Evolutionary conservation across 2,329 filamentous ascomycete genomes (phyloP), one percentile per base, ranked within the genome.

Genomic region (Pseudogymnoascus sp.): DNA sequence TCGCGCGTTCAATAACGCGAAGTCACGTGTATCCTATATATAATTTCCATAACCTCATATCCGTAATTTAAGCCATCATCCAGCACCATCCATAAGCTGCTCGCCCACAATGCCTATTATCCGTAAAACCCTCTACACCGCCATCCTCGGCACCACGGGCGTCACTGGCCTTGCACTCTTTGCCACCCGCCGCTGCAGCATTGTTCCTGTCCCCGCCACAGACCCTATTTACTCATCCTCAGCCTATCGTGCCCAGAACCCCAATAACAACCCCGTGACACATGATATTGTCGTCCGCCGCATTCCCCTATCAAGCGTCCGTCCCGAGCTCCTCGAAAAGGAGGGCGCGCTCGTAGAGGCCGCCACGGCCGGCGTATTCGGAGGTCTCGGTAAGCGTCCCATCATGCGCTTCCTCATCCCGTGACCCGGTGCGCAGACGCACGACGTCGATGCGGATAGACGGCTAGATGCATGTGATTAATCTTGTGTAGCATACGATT

Each of bases 341-440:
- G 83, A 81, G 69, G 78, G 79, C 32, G 78, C 83, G 65, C 75
- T 89, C 57, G 80, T 81, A 1, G 77, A 87, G 66, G 83, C 82
- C 65, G 88, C 89, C 69, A 88, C 84, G 69, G 82, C 83, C 11
- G 85, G 85, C 47, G 74, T 88, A 57, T 90, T 83, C 86, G 80
- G 81, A 64, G 85, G 84, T 61, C 78, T 79, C 70, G 84, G 85
- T 88, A 71, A 65, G 78, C 50, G 6, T 9, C 22, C 60, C 50
- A 14, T 9, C 20, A 28, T 64, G 60, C 65, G 54, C 43, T 34
- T 30, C 16, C 34, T 59, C 50, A 14, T 8, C 22, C 20, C 64
- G 62, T 66, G 54, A 32, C 39, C 39, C 47, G 6, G 7, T n/a
- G 12, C n/a, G 12, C n/a, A 4, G 43, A 28, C 6, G 16, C 14